These are phyloP conservation scores for Tuber magnatum DNA, from an alignment of 495 filamentous ascomycete species.

Conservation along the genomic window DNA sequence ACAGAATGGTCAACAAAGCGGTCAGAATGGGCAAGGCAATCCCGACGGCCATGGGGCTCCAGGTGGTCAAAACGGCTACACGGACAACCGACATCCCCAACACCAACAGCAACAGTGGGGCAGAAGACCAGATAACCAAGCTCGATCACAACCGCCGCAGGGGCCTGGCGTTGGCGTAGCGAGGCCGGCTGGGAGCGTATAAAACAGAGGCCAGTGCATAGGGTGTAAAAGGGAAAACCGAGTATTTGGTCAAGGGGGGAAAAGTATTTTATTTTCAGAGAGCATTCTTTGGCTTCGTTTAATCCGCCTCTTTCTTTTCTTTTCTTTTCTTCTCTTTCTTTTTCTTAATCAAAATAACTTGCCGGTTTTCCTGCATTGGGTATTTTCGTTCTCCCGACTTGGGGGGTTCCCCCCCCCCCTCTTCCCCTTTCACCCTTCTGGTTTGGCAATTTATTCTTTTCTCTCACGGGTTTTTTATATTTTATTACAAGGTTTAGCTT, in stretches of 20 bases:
- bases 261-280: constrained; percentile 39
- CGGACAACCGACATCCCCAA: constrained; percentile 18
- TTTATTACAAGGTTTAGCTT: constrained; percentile 20
- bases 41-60: constrained; percentile 38
- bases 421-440: constrained; percentile 13
- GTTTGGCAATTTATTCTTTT: constrained; percentile 14
- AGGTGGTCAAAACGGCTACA: constrained; percentile 40
- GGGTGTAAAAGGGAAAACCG: constrained; percentile 6
- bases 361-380: constrained; percentile 22
- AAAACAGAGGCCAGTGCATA: constrained; percentile 18
- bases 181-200: constrained; percentile 13
- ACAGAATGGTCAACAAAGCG: constrained; percentile 43
- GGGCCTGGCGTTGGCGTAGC: constrained; percentile 32
- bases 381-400: no score
- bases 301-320: constrained; percentile 31
- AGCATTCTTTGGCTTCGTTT: constrained; percentile 38
- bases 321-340: constrained; percentile 33
- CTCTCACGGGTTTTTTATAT: constrained; percentile 30
- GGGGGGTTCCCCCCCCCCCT: no score
- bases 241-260: constrained; percentile 29
- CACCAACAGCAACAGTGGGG: constrained; percentile 22
- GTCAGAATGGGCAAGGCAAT: constrained; percentile 38
- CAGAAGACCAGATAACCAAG: constrained; percentile 21
- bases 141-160: constrained; percentile 36
- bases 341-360: constrained; percentile 33